Conservation (phyloP, 441 rosid genomes). For the Populus hybrid region DNA sequence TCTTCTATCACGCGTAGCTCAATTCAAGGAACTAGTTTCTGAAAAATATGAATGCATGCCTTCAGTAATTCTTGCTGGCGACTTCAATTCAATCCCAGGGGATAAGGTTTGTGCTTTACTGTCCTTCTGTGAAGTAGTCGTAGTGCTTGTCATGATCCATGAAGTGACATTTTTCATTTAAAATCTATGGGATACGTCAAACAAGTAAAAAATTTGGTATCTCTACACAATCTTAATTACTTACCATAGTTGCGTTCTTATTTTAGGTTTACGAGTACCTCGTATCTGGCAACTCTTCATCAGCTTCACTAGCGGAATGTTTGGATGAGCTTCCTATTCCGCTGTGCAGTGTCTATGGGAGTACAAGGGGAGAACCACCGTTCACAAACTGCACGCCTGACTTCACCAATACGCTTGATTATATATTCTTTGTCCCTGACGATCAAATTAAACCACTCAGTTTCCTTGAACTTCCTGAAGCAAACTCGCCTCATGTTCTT, state of each 20-base stretch:
- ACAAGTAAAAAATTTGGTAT: neutral
- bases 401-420: constrained; percentile 78
- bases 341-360: constrained; percentile 64
- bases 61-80: constrained; percentile 69
- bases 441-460: constrained; percentile 54
- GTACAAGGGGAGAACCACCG: constrained; percentile 71
- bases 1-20: constrained; percentile 63
- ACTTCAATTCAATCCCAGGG: constrained; percentile 89
- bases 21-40: constrained; percentile 54
- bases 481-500: constrained; percentile 51
- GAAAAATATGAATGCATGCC: constrained; percentile 61
- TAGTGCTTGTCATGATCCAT: neutral
- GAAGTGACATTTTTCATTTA: neutral
- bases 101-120: constrained; percentile 55
- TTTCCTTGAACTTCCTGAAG: constrained; percentile 62
- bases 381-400: constrained; percentile 90
- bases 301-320: constrained; percentile 29
- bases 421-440: constrained; percentile 70
- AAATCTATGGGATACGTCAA: neutral
- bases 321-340: constrained; percentile 58
- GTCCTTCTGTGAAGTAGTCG: neutral
- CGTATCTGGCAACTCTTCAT: constrained; percentile 48
- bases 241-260: constrained; percentile 2
- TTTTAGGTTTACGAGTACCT: constrained; percentile 81
- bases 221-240: neutral